Conservation (phyloP, 495 filamentous ascomycete genomes). For the Penicillium soppii region DNA sequence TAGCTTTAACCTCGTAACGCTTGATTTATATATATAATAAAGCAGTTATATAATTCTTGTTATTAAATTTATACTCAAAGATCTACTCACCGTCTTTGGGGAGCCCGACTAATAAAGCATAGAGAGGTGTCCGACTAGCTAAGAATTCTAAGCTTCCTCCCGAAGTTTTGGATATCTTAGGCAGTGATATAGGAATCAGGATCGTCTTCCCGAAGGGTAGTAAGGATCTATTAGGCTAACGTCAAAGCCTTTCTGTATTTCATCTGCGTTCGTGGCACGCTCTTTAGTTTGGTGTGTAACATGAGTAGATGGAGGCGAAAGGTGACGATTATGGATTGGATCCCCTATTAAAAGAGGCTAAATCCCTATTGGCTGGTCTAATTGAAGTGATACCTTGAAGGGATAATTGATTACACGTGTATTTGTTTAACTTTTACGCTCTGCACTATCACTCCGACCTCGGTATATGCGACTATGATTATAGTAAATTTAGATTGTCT, state of each 20-base stretch:
- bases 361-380: neutral
- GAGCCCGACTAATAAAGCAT: constrained; percentile 1
- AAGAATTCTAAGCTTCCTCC: constrained; percentile 3
- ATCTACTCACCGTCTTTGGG: constrained; percentile 5
- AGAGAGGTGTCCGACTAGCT: neutral
- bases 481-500: neutral
- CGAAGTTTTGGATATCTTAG: neutral
- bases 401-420: neutral
- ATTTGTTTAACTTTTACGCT: neutral
- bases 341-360: neutral
- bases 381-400: neutral
- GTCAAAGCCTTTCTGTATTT: neutral
- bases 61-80: neutral
- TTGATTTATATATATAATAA: constrained; percentile 3
- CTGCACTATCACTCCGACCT: neutral
- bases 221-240: neutral
- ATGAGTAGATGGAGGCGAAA: neutral
- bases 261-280: too few species aligned
- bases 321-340: neutral
- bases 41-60: neutral
- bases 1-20: neutral
- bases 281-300: neutral
- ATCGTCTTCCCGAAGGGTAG: neutral
- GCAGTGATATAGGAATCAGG: neutral
- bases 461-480: neutral